Conservation (phyloP, 306 rosid genomes). For the Hippophae gyantsensis region DNA sequence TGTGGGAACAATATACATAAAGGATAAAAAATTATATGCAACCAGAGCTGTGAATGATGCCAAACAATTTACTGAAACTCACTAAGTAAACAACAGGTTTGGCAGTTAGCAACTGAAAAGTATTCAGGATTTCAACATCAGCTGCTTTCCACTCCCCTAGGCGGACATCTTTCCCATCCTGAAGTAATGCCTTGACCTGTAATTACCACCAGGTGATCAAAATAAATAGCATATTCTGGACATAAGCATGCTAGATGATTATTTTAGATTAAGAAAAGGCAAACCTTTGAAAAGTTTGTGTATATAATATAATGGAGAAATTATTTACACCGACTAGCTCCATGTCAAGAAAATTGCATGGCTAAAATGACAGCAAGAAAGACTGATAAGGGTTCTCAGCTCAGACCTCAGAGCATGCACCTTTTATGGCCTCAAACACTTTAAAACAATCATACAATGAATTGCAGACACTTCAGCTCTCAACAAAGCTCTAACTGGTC, state of each 20-base stretch:
- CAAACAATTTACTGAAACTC: slow-evolving; percentile 5
- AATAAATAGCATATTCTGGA: slow-evolving; percentile 11
- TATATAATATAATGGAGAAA: not conserved
- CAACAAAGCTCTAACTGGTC: too few relatives aligned
- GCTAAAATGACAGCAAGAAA: not conserved
- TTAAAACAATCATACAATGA: too few relatives aligned
- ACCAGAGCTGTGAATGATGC: not conserved
- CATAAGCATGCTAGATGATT: not conserved
- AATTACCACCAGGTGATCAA: slow-evolving; percentile 17
- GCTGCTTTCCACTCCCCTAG: slow-evolving; percentile 98
- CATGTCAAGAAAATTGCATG: not conserved
- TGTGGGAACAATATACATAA: not conserved
- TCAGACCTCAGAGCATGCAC: not conserved
- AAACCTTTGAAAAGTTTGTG: too few relatives aligned
- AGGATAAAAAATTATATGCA: not conserved
- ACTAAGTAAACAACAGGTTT: slow-evolving; percentile 96
- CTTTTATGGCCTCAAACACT: too few relatives aligned
- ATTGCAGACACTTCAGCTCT: too few relatives aligned
- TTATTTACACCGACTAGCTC: not conserved
- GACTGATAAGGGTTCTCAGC: not conserved
- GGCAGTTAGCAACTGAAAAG: slow-evolving; percentile 93
- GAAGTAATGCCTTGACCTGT: slow-evolving; percentile 70
- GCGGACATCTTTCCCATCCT: slow-evolving; percentile 88
- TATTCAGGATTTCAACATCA: slow-evolving; percentile 74
- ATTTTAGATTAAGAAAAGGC: not conserved